These are phyloP conservation scores for Crinitomyces ghanaensis DNA, from an alignment of 805 yeast species.

Conservation along the genomic window DNA sequence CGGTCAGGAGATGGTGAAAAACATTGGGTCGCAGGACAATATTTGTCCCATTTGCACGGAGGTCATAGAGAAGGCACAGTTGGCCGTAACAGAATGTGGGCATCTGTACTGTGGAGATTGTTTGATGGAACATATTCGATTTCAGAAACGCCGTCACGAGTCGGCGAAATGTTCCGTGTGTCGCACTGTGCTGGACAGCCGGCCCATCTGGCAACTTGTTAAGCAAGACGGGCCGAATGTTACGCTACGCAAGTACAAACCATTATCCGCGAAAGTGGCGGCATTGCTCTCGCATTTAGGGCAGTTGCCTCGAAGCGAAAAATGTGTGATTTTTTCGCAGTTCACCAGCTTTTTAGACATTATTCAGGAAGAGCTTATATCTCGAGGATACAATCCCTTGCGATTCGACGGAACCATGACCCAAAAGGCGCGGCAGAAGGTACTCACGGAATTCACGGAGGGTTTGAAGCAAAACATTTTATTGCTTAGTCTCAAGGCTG, in stretches of 20 bases:
- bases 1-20: constrained; percentile 20
- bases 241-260: no score
- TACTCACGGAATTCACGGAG: constrained; percentile 44
- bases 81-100: constrained; percentile 63
- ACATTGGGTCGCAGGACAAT: constrained; percentile 30
- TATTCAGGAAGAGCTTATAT: constrained; percentile 48
- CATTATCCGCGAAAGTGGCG: constrained; percentile 36
- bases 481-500: constrained; percentile 73
- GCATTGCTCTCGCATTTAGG: no score
- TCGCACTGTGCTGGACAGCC: constrained; percentile 41
- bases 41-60: constrained; percentile 85
- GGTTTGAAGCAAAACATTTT: constrained; percentile 34
- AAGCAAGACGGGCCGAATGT: constrained; percentile 18
- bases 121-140: constrained; percentile 60
- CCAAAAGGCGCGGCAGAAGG: constrained; percentile 50
- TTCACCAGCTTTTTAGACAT: constrained; percentile 74
- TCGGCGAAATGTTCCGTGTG: constrained; percentile 66
- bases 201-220: constrained; percentile 36
- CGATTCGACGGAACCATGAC: constrained; percentile 78
- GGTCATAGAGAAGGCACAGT: constrained; percentile 43
- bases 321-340: constrained; percentile 82
- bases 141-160: constrained; percentile 40
- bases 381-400: constrained; percentile 40
- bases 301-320: no score
- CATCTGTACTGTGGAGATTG: constrained; percentile 73